Evolutionary conservation across 306 rosid species (phyloP).

Genomic region (Fagus sylvatica): DNA sequence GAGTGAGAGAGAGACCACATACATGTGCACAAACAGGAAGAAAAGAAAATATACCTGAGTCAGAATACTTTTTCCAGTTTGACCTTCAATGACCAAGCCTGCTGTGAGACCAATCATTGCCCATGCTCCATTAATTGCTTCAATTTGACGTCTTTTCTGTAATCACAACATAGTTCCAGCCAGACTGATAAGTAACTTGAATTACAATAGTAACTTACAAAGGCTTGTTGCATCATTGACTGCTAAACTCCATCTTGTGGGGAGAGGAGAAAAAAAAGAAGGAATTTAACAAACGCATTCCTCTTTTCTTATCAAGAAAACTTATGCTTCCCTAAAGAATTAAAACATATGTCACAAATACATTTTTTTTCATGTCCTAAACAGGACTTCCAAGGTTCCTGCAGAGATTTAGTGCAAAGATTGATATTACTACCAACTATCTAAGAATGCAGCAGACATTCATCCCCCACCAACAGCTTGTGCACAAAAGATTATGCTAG

Average conservation of each 20-base stretch:
- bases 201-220: background rate
- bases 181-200: constrained; percentile 23
- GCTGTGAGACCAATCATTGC: constrained; percentile 94
- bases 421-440: background rate
- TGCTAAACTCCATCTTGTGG: background rate
- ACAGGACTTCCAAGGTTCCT: background rate
- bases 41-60: constrained; percentile 58
- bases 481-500: background rate
- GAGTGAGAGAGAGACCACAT: background rate
- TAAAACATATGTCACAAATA: background rate
- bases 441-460: background rate
- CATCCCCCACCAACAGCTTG: background rate
- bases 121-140: constrained; percentile 96
- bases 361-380: background rate
- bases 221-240: background rate
- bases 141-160: constrained; percentile 81
- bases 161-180: constrained; percentile 31
- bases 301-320: background rate
- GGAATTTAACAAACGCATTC: background rate
- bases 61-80: constrained; percentile 74
- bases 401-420: background rate
- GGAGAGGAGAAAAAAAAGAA: background rate
- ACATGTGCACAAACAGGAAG: background rate
- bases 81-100: constrained; percentile 79
- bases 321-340: background rate